Evolutionary conservation across 2,329 filamentous ascomycete species (phyloP).

Genomic region (Aspergillus clavatus): DNA sequence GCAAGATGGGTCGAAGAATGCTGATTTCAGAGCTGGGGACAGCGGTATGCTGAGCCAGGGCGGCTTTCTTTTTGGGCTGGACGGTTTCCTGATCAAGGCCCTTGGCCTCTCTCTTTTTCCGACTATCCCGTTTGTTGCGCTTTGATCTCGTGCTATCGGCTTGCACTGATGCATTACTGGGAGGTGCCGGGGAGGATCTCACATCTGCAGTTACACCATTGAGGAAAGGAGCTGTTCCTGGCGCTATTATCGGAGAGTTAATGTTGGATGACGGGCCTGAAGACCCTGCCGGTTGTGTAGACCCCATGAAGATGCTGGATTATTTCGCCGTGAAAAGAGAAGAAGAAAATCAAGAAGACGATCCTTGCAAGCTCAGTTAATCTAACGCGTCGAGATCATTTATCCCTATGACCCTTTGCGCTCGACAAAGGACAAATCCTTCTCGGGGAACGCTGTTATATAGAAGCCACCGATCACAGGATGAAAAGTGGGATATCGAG

Average conservation of each 20-base stretch:
- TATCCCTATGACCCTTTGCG: neutral
- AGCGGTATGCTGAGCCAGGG: slow-evolving; percentile 27
- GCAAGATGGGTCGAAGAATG: slow-evolving; percentile 37
- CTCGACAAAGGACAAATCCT: neutral
- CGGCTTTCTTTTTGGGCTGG: slow-evolving; percentile 35
- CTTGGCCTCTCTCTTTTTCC: slow-evolving; percentile 42
- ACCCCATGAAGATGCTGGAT: slow-evolving; percentile 24
- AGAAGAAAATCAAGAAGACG: neutral
- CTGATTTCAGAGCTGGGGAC: slow-evolving; percentile 35
- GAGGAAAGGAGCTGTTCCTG: slow-evolving; percentile 25
- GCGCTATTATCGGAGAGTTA: slow-evolving; percentile 31
- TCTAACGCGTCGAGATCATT: neutral
- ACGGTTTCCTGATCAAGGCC: slow-evolving; percentile 34
- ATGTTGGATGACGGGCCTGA: slow-evolving; percentile 35
- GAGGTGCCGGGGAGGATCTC: slow-evolving; percentile 32
- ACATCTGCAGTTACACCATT: slow-evolving; percentile 26
- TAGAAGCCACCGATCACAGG: neutral
- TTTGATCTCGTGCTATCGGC: slow-evolving; percentile 32
- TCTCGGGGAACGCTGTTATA: neutral
- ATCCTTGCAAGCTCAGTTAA: neutral
- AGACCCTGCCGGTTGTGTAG: slow-evolving; percentile 28
- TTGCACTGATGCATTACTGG: slow-evolving; percentile 25
- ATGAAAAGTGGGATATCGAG: neutral
- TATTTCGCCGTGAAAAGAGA: neutral
- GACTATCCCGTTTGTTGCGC: slow-evolving; percentile 41